These are phyloP conservation scores for Eucalyptus tenuipes DNA, from an alignment of 345 rosid genomes.

Conservation along the genomic window DNA sequence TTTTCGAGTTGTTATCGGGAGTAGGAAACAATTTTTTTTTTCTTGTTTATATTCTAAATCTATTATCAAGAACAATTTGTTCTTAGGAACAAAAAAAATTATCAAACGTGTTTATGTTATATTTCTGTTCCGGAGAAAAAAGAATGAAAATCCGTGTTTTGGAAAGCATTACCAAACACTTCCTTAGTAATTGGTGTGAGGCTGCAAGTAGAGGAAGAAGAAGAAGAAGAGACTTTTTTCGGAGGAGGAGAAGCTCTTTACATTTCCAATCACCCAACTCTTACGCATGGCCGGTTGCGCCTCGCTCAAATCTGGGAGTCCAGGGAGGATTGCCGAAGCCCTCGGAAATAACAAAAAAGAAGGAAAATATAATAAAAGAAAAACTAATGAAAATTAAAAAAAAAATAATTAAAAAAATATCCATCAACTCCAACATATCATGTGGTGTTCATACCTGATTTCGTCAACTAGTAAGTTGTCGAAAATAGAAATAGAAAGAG, in stretches of 20 bases:
- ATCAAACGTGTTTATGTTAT: rapidly evolving
- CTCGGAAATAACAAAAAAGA: rapidly evolving
- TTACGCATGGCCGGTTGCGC: rapidly evolving
- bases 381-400: too few species aligned
- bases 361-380: too few species aligned
- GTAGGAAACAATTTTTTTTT: too few species aligned
- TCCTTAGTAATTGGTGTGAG: not conserved
- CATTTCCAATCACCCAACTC: not conserved
- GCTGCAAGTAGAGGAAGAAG: not conserved
- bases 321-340: not conserved
- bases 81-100: rapidly evolving
- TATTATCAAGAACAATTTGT: too few species aligned
- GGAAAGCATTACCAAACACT: rapidly evolving
- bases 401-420: too few species aligned
- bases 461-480: not conserved
- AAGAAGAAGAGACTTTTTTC: not conserved
- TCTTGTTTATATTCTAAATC: too few species aligned
- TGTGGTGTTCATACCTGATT: not conserved
- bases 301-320: too few species aligned
- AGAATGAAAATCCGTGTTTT: rapidly evolving
- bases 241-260: not conserved
- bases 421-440: not conserved
- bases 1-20: rapidly evolving
- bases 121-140: rapidly evolving
- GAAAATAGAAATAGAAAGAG: not conserved